phyloP scores from a whole-genome alignment of 2,329 filamentous ascomycete species.

The Colletotrichum sp. region DNA sequence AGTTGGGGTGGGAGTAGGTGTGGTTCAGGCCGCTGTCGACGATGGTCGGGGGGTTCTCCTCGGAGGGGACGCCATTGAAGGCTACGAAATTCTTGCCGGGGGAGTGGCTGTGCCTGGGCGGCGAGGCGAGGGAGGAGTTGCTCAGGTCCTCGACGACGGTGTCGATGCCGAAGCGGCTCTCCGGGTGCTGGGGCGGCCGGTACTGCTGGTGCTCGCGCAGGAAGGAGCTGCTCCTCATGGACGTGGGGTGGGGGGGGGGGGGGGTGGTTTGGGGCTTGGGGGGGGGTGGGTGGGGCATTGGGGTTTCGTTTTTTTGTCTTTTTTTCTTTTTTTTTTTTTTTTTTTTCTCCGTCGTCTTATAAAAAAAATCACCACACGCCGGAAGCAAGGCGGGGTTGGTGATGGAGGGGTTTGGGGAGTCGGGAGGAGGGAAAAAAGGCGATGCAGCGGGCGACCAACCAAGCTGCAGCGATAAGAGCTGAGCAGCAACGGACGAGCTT shows the following conservation, averaged over 20 bases:
- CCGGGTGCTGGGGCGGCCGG: conserved; percentile 58
- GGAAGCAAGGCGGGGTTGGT: background rate
- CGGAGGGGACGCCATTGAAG: conserved; percentile 66
- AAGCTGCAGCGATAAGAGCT: background rate
- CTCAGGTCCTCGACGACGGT: conserved; percentile 65
- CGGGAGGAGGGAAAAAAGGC: background rate
- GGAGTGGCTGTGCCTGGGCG: conserved; percentile 25
- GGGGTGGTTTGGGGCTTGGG: too few species aligned
- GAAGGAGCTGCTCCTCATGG: conserved; percentile 66
- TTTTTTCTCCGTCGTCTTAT: background rate
- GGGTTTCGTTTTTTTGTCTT: too few species aligned
- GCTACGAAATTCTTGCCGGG: conserved; percentile 43
- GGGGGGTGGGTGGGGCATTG: too few species aligned
- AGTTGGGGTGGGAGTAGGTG: conserved; percentile 68
- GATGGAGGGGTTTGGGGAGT: background rate
- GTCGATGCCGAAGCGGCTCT: conserved; percentile 67
- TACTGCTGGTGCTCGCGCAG: conserved; percentile 69
- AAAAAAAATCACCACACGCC: background rate
- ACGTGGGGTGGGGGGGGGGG: too few species aligned
- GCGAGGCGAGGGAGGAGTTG: conserved; percentile 36
- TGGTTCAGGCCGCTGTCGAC: conserved; percentile 68
- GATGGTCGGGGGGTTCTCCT: conserved; percentile 62
- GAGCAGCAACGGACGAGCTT: background rate
- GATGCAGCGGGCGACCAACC: background rate
- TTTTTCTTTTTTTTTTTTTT: background rate